phyloP scores from a whole-genome alignment of 139 green algal genomes.

The Chlamydomonas sphaeroides region DNA sequence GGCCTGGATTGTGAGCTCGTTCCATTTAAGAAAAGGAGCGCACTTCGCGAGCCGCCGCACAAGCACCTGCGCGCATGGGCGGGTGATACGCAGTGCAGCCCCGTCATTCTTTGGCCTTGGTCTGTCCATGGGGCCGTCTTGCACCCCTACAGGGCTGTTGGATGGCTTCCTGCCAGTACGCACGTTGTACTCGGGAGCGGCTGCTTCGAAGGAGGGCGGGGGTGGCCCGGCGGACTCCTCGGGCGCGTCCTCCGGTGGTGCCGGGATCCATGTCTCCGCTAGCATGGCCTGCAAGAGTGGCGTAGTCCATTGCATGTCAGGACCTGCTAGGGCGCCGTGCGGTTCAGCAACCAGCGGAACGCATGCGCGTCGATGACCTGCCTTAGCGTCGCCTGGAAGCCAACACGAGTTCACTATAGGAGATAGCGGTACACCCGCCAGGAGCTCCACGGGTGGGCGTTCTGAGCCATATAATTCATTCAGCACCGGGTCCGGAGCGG shows the following conservation, averaged over 20 bases:
- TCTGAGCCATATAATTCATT: conserved; percentile 43
- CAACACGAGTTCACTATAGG: conserved; percentile 45
- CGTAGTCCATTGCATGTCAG: not conserved
- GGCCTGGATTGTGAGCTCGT: conserved; percentile 43
- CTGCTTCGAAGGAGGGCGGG: conserved; percentile 42
- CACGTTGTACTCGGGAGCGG: conserved; percentile 52
- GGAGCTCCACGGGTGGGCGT: conserved; percentile 40
- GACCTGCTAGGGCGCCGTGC: too few relatives aligned
- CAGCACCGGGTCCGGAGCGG: conserved; percentile 28
- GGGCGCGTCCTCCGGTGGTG: conserved; percentile 26
- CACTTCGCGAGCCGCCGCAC: conserved; percentile 44
- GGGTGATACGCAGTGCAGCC: too few relatives aligned
- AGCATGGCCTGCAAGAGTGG: conserved; percentile 42
- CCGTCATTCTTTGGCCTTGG: too few relatives aligned
- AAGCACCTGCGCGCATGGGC: conserved; percentile 50
- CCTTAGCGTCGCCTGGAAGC: conserved; percentile 49
- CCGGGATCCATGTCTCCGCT: conserved; percentile 43
- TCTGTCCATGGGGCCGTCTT: too few relatives aligned
- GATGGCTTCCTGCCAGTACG: too few relatives aligned
- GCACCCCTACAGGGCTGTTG: too few relatives aligned
- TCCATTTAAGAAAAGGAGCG: conserved; percentile 44
- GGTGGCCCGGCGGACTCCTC: conserved; percentile 16
- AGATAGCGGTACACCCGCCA: conserved; percentile 40
- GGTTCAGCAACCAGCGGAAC: not conserved
- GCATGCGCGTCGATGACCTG: not conserved